Percentiles rank a stretch among this genome's conserved stretches.
phyloP scores from a whole-genome alignment of 169 alveolate genomes.

The Pseudocohnilembus persalinus region DNA sequence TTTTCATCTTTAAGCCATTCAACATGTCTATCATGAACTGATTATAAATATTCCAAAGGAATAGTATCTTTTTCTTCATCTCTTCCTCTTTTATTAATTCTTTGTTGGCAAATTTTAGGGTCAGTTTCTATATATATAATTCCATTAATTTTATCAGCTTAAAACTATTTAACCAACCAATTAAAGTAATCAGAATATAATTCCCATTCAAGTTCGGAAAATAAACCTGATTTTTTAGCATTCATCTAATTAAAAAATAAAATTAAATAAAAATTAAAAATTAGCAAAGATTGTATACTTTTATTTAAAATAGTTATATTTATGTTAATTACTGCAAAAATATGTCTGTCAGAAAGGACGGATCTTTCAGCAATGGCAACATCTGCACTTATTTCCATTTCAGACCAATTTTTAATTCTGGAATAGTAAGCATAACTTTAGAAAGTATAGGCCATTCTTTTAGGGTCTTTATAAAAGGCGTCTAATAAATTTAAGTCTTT shows the following conservation, averaged over 20 bases:
- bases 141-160: conserved; percentile 21
- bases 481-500: background rate
- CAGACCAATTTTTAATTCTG: background rate
- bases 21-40: conserved; percentile 20
- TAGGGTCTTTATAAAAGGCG: background rate
- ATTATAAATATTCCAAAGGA: conserved; percentile 2
- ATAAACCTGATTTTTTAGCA: conserved; percentile 23
- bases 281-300: background rate
- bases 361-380: background rate
- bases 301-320: background rate
- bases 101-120: conserved; percentile 15
- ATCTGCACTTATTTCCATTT: background rate
- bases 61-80: conserved; percentile 30
- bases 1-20: conserved; percentile 11
- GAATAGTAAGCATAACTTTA: conserved; percentile 1
- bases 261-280: no score
- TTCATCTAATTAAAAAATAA: conserved; percentile 9
- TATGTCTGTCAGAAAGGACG: background rate
- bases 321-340: background rate
- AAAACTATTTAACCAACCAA: conserved; percentile 5
- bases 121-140: conserved; percentile 12
- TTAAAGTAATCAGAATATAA: conserved; percentile 26
- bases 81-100: conserved; percentile 33
- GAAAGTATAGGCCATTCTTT: background rate
- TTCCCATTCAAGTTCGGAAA: conserved; percentile 19